phyloP scores from a whole-genome alignment of 1,284 basidiomycete genomes.

The Marasmius oreades region DNA sequence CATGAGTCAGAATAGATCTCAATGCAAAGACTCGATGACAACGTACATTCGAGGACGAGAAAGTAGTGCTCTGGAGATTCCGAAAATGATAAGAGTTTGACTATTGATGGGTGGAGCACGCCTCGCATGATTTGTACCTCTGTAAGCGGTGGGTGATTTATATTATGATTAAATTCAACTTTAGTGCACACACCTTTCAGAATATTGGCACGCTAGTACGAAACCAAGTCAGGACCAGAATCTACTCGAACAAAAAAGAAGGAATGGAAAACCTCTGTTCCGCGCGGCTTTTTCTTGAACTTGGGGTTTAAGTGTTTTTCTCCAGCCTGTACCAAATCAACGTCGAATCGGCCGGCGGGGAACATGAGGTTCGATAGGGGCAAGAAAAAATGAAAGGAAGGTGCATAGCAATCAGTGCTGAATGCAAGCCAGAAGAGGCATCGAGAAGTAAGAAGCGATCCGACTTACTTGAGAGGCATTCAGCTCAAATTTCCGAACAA shows the following conservation, averaged over 20 bases:
- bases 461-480: constrained; percentile 91
- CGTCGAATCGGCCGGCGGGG: constrained; percentile 29
- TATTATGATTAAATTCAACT: neutral
- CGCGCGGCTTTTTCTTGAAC: constrained; percentile 94
- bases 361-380: constrained; percentile 26
- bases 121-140: constrained; percentile 99
- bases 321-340: constrained; percentile 58
- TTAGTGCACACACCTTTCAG: constrained; percentile 70
- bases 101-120: constrained; percentile 84
- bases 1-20: constrained; percentile 13
- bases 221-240: constrained; percentile 28
- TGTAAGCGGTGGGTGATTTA: constrained; percentile 25
- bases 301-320: constrained; percentile 89
- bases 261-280: constrained; percentile 80
- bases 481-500: constrained; percentile 95
- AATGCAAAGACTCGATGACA: constrained; percentile 8
- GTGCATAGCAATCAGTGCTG: constrained; percentile 3
- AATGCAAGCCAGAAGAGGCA: constrained; percentile 22
- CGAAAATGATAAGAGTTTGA: constrained; percentile 86
- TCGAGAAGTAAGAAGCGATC: constrained; percentile 17
- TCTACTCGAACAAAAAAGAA: constrained; percentile 22
- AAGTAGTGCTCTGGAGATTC: constrained; percentile 96
- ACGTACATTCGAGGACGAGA: constrained; percentile 86
- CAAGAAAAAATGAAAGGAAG: constrained; percentile 20
- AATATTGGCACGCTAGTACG: constrained; percentile 88